These are phyloP conservation scores for Tuctoria greenei DNA, from an alignment of 176 grass and related monocot genomes.

Conservation along the genomic window DNA sequence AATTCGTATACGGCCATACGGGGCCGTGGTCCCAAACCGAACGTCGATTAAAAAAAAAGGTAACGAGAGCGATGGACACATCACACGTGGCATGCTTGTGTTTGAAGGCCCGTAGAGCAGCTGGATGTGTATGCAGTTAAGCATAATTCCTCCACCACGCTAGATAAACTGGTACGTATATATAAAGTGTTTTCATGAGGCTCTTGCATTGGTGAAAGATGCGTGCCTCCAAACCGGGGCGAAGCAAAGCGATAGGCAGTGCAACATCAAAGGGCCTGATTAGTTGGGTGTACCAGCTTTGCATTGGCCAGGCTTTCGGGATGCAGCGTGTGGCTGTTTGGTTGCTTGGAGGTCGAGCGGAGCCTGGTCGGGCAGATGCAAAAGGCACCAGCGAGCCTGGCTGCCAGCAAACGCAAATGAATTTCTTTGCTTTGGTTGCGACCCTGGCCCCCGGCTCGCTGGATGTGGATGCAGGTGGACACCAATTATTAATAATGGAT, in stretches of 20 bases:
- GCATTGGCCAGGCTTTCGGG: too few relatives aligned
- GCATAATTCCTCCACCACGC: neutral
- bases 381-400: too few relatives aligned
- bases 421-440: too few relatives aligned
- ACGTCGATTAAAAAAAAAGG: neutral
- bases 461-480: too few relatives aligned
- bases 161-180: neutral
- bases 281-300: too few relatives aligned
- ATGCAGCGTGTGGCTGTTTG: too few relatives aligned
- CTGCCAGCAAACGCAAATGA: too few relatives aligned
- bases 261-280: neutral
- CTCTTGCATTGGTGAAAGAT: constrained; percentile 23
- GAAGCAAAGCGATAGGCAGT: constrained; percentile 16
- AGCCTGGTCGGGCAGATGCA: too few relatives aligned
- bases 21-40: neutral
- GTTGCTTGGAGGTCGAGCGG: too few relatives aligned
- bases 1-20: neutral
- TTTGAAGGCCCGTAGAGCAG: neutral
- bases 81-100: constrained; percentile 16
- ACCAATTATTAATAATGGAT: too few relatives aligned
- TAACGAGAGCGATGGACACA: neutral
- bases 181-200: neutral
- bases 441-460: too few relatives aligned
- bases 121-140: neutral
- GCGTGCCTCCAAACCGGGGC: constrained; percentile 11